phyloP scores from a whole-genome alignment of 768 basidiomycete genomes.

The Hygrophorus pudorinus region DNA sequence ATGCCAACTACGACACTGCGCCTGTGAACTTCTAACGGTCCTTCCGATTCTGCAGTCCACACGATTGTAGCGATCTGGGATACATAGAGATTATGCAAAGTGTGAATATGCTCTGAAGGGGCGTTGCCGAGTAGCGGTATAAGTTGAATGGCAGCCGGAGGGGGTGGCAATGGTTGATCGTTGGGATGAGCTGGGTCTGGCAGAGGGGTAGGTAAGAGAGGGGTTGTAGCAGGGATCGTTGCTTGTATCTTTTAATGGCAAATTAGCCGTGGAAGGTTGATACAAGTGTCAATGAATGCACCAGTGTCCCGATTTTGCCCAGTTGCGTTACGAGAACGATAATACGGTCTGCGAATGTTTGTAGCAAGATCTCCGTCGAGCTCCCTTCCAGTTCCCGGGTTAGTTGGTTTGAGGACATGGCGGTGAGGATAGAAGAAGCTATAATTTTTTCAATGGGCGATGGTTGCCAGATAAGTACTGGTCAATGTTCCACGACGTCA shows the following conservation, averaged over 20 bases:
- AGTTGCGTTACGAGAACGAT: constrained; percentile 86
- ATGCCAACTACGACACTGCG: constrained; percentile 68
- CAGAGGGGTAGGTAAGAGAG: constrained; percentile 31
- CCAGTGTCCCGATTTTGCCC: constrained; percentile 84
- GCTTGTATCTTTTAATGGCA: constrained; percentile 59
- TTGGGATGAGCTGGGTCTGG: constrained; percentile 26
- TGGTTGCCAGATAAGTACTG: not conserved
- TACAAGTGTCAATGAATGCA: constrained; percentile 23
- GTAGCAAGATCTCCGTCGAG: constrained; percentile 66
- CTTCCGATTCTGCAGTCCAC: constrained; percentile 48
- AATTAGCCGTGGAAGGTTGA: constrained; percentile 2
- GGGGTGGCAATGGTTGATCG: constrained; percentile 35
- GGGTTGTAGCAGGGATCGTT: constrained; percentile 54
- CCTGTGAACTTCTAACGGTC: constrained; percentile 30
- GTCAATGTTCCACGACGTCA: constrained; percentile 13
- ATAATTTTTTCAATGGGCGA: not conserved
- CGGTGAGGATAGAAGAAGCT: not conserved
- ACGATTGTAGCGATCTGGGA: constrained; percentile 82
- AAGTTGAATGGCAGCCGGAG: constrained; percentile 66
- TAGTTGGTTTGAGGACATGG: not conserved
- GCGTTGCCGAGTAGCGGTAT: constrained; percentile 71
- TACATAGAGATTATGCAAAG: constrained; percentile 71
- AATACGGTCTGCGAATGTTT: constrained; percentile 69
- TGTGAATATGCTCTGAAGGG: constrained; percentile 56
- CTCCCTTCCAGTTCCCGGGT: constrained; percentile 41